Conservation (phyloP, 2,329 filamentous ascomycete species). For the Talaromyces pinophilus region DNA sequence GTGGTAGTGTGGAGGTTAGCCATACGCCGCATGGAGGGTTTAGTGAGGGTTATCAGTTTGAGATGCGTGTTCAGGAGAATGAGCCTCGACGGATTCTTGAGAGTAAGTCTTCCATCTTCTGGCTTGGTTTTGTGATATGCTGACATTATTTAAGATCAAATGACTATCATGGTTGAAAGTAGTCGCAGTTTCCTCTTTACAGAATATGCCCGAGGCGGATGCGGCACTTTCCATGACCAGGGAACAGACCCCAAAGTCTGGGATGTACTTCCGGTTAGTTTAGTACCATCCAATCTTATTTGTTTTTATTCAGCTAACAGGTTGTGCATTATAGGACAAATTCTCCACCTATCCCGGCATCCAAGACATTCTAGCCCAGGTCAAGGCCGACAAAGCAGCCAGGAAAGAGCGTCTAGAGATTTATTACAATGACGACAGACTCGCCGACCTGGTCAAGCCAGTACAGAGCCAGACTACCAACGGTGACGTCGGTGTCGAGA, state of each 20-base stretch:
- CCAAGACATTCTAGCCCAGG: conserved; percentile 30
- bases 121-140: neutral
- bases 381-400: conserved; percentile 31
- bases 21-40: conserved; percentile 39
- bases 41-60: conserved; percentile 48
- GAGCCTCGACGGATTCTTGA: conserved; percentile 48
- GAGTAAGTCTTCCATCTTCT: conserved; percentile 27
- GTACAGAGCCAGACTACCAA: neutral
- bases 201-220: conserved; percentile 31
- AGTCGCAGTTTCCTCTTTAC: conserved; percentile 34
- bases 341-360: conserved; percentile 35
- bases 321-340: conserved; percentile 28
- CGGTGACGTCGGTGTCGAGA: neutral
- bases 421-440: conserved; percentile 30
- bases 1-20: conserved; percentile 32
- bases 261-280: conserved; percentile 32
- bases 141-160: conserved; percentile 29
- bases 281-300: neutral
- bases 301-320: neutral
- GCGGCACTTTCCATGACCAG: conserved; percentile 32
- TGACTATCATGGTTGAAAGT: conserved; percentile 36
- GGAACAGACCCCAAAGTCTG: conserved; percentile 33
- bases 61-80: conserved; percentile 48
- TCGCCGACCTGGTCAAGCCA: conserved; percentile 22
- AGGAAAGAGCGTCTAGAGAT: conserved; percentile 26